Evolutionary conservation across 371 early-diverging fungal species (phyloP).

Genomic region (Batkoa obscura): DNA sequence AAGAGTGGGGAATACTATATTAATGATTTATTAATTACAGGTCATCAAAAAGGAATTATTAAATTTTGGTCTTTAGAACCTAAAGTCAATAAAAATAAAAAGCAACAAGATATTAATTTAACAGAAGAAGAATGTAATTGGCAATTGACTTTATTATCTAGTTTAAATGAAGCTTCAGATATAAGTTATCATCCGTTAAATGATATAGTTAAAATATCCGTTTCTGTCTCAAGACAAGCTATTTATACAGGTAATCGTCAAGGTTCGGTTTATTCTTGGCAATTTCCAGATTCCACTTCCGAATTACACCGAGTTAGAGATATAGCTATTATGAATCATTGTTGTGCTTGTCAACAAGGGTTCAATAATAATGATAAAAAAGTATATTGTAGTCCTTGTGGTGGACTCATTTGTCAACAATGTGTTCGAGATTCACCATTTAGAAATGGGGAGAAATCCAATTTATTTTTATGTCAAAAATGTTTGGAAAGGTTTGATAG

Average conservation of each 20-base stretch:
- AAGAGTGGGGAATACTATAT: conserved; percentile 19
- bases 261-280: conserved; percentile 38
- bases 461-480: not conserved
- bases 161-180: not conserved
- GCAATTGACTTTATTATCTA: not conserved
- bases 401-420: not conserved
- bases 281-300: conserved; percentile 43
- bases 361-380: not conserved
- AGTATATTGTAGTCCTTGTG: not conserved
- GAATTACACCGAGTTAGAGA: conserved; percentile 33
- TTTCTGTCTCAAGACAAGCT: conserved; percentile 20
- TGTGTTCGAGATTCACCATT: not conserved
- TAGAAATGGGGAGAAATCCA: not conserved
- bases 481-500: not conserved
- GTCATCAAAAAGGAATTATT: conserved; percentile 26
- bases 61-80: not conserved
- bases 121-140: not conserved
- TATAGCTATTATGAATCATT: no score
- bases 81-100: not conserved
- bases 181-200: not conserved
- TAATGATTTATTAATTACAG: conserved; percentile 29
- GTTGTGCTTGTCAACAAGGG: not conserved
- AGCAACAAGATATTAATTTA: not conserved
- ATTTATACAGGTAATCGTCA: conserved; percentile 36
- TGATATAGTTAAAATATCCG: not conserved